Evolutionary conservation across 345 rosid species (phyloP), one percentile per base, ranked within the genome.

Genomic region (Salix arbutifolia): DNA sequence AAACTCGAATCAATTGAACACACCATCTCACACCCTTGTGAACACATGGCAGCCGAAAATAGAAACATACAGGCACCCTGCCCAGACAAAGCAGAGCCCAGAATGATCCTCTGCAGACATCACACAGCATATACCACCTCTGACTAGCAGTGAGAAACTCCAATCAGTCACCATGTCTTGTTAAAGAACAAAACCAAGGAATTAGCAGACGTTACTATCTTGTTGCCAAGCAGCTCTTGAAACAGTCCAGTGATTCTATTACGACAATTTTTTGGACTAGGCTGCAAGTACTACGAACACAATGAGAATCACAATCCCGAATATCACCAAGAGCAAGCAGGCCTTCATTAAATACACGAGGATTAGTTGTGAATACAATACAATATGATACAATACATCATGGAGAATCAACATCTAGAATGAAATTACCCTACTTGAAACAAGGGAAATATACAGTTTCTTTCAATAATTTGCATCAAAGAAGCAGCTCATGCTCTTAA

Each of bases 271-370:
- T 21, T 38, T 40, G 71, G 38, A 74, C 90, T 81, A 94, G 65
- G 93, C 96, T 14, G 87, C 88, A 2, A 94, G 86, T 58, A 94
- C 90, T 82, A 92, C 77, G 69, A 92, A 82, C 84, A 94, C 90
- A 6, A 91, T 91, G 86, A 92, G 93, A 56, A 94, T 89, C 82
- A 87, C 90, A 11, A 91, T 88, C 74, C 95, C 95, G 18, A 92
- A 94, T 77, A 94, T 94, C 86, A 94, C 95, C 92, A 92, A 77
- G 65, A 94, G 91, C 90, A 94, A 87, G 80, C 98, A 94, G 53
- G 89, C 65, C 98, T 94, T 90, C 84, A 80, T 26, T n/a, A 28
- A 31, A 46, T 38, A 79, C n/a, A 66, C 8, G 40, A 8, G 67
- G 16, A 16, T 62, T 6, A 61, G 33, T 31, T 25, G 33, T 65